A percentile compares a stretch with the other conserved stretches of the same genome.
These are phyloP conservation scores for Debaryomyces psychrophilus DNA, from an alignment of 1,139 yeast species.

Conservation along the genomic window DNA sequence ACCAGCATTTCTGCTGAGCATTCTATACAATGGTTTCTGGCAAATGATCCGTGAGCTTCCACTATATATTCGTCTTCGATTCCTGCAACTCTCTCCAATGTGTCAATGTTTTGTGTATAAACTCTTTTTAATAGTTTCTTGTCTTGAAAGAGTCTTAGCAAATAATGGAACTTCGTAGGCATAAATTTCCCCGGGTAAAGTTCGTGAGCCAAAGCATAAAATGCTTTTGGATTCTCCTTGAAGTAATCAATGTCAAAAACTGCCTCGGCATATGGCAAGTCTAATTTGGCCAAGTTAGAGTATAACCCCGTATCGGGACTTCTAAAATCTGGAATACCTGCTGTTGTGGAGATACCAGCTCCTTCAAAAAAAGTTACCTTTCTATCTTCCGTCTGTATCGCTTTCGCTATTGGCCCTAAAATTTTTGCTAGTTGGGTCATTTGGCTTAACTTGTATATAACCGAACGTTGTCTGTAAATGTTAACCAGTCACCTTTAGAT, in stretches of 20 bases:
- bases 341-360: constrained; percentile 90
- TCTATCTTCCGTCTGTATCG: constrained; percentile 25
- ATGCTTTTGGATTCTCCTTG: constrained; percentile 73
- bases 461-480: not conserved
- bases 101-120: constrained; percentile 92
- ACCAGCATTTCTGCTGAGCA: constrained; percentile 61
- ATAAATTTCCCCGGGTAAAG: constrained; percentile 83
- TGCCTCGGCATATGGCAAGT: constrained; percentile 91
- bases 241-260: constrained; percentile 90
- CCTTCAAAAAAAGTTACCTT: constrained; percentile 65
- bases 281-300: constrained; percentile 71
- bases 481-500: not conserved
- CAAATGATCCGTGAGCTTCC: constrained; percentile 96
- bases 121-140: constrained; percentile 64
- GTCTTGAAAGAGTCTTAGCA: constrained; percentile 68
- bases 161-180: constrained; percentile 80
- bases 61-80: constrained; percentile 63
- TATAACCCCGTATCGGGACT: constrained; percentile 91
- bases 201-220: constrained; percentile 81
- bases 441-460: not conserved
- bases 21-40: constrained; percentile 76
- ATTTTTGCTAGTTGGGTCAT: constrained; percentile 18
- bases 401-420: constrained; percentile 26
- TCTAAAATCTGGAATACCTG: constrained; percentile 95
- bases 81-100: constrained; percentile 86